Conservation (phyloP, 805 yeast species). For the Sugiyamaella qingdaonensis region DNA sequence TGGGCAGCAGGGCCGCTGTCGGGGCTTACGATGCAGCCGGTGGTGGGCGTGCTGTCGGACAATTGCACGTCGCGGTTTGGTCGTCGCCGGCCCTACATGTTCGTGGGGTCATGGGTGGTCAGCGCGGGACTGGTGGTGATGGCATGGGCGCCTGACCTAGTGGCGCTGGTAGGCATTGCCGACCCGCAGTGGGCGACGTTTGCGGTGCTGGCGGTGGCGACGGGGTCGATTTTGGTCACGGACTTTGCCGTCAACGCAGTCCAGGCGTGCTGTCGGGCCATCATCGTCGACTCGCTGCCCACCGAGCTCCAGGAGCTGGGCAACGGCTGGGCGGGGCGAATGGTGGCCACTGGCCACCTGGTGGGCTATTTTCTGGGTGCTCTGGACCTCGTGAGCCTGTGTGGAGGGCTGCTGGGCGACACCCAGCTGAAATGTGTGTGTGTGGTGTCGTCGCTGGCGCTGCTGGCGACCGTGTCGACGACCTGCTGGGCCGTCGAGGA, state of each 20-base stretch:
- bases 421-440: constrained; percentile 53
- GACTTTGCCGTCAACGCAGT: constrained; percentile 59
- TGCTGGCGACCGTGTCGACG: constrained; percentile 38
- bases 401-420: constrained; percentile 40
- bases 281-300: constrained; percentile 59
- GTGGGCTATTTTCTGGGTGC: constrained; percentile 54
- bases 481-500: constrained; percentile 46
- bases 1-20: constrained; percentile 72
- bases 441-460: constrained; percentile 39
- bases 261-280: constrained; percentile 61
- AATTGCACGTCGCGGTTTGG: constrained; percentile 37
- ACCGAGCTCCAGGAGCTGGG: constrained; percentile 53
- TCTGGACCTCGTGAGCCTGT: constrained; percentile 38
- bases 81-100: constrained; percentile 53
- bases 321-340: constrained; percentile 65
- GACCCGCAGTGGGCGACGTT: constrained; percentile 21
- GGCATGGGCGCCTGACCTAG: constrained; percentile 43
- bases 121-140: constrained; percentile 42
- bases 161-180: neutral
- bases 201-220: constrained; percentile 43
- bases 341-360: constrained; percentile 59
- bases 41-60: constrained; percentile 57
- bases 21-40: constrained; percentile 61
- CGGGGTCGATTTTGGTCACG: constrained; percentile 47
- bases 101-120: constrained; percentile 50